Evolutionary conservation across 2,329 filamentous ascomycete genomes (phyloP), one percentile per base, ranked within the genome.

Genomic region (Penicillium sp.): DNA sequence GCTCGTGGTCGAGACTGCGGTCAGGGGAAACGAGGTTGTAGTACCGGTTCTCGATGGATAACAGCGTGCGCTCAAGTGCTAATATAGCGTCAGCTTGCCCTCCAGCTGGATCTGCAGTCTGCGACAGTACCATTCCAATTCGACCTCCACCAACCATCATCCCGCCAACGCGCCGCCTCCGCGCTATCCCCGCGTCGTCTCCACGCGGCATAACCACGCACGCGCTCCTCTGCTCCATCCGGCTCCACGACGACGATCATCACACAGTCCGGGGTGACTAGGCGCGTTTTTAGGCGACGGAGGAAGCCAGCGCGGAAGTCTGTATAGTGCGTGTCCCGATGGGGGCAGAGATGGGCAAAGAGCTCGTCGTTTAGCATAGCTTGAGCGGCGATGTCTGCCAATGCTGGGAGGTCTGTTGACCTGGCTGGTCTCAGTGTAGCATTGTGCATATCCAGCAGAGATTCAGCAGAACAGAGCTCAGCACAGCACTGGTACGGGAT

Each of bases 301-400:
- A 56, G 30, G 26, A 56, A 60, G n/a, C 37, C 45, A 40, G 42
- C 15, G 9, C 51, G 49, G 36, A 56, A 53, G 18, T 59, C 48
- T 5, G 50, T 15, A 36, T 48, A 48, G 27, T 43, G 46, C 4
- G 52, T 33, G 20, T 37, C 33, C 9, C 56, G 49, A 21, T 27
- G 23, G 27, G 47, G 54, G 24, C 54, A 59, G 20, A 58, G 42
- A 12, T 49, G 46, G 24, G 34, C 37, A 30, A 52, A 55, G 4
- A 55, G 50, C 30, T 59, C 53, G 23, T 56, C 56, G 10, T 59
- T 37, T 2, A 55, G 30, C 48, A 59, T 58, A 34, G 55, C 49
- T 37, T 50, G 44, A 17, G 51, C 55, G 13, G 49, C 46, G 3
- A 62, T 37, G 37, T 55, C 48, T n/a, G 53, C 56, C 18, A 56